Evolutionary conservation across 1,284 basidiomycete genomes (phyloP).

Genomic region (Ustilago crameri): DNA sequence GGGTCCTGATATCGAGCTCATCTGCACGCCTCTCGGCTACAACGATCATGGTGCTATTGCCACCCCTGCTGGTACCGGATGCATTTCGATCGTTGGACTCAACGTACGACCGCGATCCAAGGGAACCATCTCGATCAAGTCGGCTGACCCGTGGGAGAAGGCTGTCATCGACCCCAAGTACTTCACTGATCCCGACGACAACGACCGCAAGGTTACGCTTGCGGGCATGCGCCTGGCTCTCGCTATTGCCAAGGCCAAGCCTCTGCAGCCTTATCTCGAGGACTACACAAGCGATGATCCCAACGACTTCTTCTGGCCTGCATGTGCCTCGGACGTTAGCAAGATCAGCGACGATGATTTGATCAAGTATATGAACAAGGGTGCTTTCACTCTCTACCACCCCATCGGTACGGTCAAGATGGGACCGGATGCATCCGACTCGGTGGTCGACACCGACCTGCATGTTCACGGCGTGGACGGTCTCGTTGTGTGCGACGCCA

Average conservation of each 20-base stretch:
- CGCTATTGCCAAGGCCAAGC: constrained; percentile 28
- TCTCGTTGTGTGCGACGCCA: constrained; percentile 55
- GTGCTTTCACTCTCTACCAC: constrained; percentile 75
- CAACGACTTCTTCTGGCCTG: constrained; percentile 47
- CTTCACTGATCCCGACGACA: constrained; percentile 49
- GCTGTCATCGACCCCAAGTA: constrained; percentile 50
- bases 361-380: constrained; percentile 69
- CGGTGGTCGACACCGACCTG: constrained; percentile 50
- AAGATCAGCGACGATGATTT: constrained; percentile 57
- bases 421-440: constrained; percentile 26
- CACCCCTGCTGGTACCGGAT: constrained; percentile 35
- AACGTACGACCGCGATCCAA: constrained; percentile 52
- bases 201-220: constrained; percentile 52
- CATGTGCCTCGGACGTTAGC: constrained; percentile 51
- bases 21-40: constrained; percentile 49
- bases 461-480: constrained; percentile 49
- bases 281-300: constrained; percentile 40
- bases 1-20: constrained; percentile 67
- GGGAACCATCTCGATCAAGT: constrained; percentile 39
- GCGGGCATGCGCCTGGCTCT: constrained; percentile 47
- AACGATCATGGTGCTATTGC: constrained; percentile 38
- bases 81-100: constrained; percentile 47
- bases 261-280: constrained; percentile 45
- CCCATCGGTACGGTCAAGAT: constrained; percentile 71
- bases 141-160: constrained; percentile 47